Percentiles rank a stretch among this genome's conserved stretches.
Evolutionary conservation across 192 early-diverging fungal genomes (phyloP).

Genomic region (Backusella morwellensis): DNA sequence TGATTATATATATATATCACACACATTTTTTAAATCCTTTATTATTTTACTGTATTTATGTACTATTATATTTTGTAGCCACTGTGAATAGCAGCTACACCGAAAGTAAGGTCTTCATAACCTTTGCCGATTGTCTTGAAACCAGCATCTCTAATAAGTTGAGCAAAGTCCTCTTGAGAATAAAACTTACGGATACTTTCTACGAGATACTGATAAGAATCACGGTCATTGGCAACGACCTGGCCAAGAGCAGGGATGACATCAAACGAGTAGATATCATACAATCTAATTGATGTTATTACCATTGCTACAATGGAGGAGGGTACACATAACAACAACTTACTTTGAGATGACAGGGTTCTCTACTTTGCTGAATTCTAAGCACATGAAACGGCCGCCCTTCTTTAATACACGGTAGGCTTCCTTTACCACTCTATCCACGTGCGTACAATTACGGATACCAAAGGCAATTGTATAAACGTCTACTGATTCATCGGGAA

Average conservation of each 20-base stretch:
- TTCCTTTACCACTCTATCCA: slow-evolving; percentile 83
- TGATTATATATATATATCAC: background rate
- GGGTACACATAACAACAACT: background rate
- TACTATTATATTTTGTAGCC: slow-evolving; percentile 79
- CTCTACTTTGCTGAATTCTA: slow-evolving; percentile 90
- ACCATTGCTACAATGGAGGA: background rate
- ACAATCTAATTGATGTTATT: slow-evolving; percentile 48
- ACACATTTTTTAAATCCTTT: background rate
- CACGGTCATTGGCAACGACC: slow-evolving; percentile 82
- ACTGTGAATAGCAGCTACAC: slow-evolving; percentile 93
- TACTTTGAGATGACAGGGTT: slow-evolving; percentile 83
- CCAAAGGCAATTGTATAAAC: slow-evolving; percentile 98
- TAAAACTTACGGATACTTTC: slow-evolving; percentile 96
- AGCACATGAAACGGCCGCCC: slow-evolving; percentile 93
- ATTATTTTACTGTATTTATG: background rate
- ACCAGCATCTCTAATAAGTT: slow-evolving; percentile 87
- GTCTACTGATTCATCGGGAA: slow-evolving; percentile 80
- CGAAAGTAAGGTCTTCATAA: slow-evolving; percentile 96
- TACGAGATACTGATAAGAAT: slow-evolving; percentile 96
- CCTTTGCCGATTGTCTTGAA: slow-evolving; percentile 88
- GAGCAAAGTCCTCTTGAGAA: slow-evolving; percentile 82
- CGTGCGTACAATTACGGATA: slow-evolving; percentile 95
- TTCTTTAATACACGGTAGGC: slow-evolving; percentile 94
- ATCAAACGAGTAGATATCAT: slow-evolving; percentile 93
- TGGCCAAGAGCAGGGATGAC: slow-evolving; percentile 90